Evolutionary conservation across 306 rosid genomes (phyloP).

Genomic region (Glycine latifolia): DNA sequence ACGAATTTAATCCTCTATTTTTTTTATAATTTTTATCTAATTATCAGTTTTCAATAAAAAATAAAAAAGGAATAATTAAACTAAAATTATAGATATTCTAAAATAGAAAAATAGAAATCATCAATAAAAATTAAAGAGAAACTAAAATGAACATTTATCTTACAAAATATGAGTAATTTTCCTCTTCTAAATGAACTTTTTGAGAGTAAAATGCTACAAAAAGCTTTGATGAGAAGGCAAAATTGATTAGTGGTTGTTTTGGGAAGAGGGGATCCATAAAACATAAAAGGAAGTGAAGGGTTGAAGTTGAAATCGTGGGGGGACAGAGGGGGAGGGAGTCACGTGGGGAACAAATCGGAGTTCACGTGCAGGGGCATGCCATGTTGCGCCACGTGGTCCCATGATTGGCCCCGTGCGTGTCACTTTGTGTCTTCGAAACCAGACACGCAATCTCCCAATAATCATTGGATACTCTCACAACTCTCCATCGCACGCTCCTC

Average conservation of each 20-base stretch:
- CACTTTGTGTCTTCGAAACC: conserved; percentile 36
- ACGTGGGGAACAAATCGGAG: conserved; percentile 44
- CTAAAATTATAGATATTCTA: no score
- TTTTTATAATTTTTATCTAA: no score
- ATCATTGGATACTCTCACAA: conserved; percentile 31
- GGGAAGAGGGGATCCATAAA: no score
- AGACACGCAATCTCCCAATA: conserved; percentile 41
- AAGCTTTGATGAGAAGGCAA: neutral
- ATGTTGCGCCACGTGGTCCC: conserved; percentile 42
- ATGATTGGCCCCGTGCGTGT: conserved; percentile 39
- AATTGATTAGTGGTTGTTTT: neutral
- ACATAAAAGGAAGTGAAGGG: conserved; percentile 2
- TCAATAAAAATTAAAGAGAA: no score
- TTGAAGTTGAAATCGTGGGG: conserved; percentile 2
- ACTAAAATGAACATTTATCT: no score
- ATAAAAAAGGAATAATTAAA: no score
- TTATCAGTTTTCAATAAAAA: no score
- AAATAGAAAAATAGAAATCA: no score
- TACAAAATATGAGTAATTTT: no score
- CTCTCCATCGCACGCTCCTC: neutral
- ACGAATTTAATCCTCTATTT: no score
- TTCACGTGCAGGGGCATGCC: conserved; percentile 37
- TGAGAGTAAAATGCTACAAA: no score
- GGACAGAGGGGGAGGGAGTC: conserved; percentile 34
- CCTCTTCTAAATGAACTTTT: no score